A percentile compares a stretch with the other conserved stretches of the same genome.
Conservation (phyloP, 352 stramenopile species). For the Phytophthora pisi region DNA sequence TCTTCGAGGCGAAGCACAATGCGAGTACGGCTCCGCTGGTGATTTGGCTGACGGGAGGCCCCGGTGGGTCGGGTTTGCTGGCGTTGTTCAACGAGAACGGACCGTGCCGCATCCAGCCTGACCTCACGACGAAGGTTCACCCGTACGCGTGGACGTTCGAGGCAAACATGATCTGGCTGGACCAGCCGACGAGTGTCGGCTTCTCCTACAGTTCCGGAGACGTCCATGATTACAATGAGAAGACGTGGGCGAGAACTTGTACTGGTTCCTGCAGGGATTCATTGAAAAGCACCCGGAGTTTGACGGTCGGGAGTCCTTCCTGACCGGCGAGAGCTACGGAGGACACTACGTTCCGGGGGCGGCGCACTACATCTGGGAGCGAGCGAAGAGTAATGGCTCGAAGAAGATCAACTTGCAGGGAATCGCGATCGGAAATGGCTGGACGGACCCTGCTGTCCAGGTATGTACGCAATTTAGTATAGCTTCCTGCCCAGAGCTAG, state of each 20-base stretch:
- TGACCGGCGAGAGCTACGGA: conserved; percentile 42
- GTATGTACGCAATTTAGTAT: conserved; percentile 7
- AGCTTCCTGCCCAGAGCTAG: neutral
- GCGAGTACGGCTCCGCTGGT: conserved; percentile 44
- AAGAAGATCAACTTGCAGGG: conserved; percentile 50
- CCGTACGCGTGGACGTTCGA: conserved; percentile 56
- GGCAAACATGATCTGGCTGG: conserved; percentile 64
- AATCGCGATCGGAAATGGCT: conserved; percentile 41
- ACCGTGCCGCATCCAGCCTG: conserved; percentile 44
- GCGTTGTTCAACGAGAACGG: conserved; percentile 63
- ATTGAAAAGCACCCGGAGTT: conserved; percentile 50
- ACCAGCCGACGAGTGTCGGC: conserved; percentile 49
- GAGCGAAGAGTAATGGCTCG: conserved; percentile 10
- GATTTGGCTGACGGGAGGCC: conserved; percentile 64
- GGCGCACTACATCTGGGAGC: conserved; percentile 46
- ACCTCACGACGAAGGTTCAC: conserved; percentile 47
- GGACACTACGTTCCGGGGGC: conserved; percentile 47
- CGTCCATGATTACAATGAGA: conserved; percentile 44
- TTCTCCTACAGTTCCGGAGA: conserved; percentile 40
- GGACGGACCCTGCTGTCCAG: conserved; percentile 37
- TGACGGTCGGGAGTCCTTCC: conserved; percentile 41
- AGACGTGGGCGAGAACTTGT: conserved; percentile 51
- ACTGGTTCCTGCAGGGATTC: conserved; percentile 50
- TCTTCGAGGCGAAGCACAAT: conserved; percentile 49
- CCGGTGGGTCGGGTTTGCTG: conserved; percentile 52